These are phyloP conservation scores for Echium plantagineum DNA, from an alignment of 257 asterid genomes.

Conservation along the genomic window DNA sequence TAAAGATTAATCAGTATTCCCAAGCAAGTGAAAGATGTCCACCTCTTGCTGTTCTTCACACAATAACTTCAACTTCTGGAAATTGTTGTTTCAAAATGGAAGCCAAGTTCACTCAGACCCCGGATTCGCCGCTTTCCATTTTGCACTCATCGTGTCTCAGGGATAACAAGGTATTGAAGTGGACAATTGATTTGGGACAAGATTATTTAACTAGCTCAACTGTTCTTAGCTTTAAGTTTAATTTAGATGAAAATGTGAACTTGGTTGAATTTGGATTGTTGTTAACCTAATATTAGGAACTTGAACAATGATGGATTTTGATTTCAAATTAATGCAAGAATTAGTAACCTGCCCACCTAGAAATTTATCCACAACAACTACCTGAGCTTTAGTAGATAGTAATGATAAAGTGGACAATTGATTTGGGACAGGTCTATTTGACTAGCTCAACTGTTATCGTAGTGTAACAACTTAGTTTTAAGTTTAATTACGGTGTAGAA, in stretches of 20 bases:
- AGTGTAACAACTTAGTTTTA: background rate
- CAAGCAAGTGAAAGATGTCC: conserved; percentile 88
- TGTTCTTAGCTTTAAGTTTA: too few species aligned
- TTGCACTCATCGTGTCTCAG: conserved; percentile 92
- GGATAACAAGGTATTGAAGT: conserved; percentile 71
- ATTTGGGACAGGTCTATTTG: conserved; percentile 14
- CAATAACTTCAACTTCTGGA: conserved; percentile 20
- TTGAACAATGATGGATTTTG: too few species aligned
- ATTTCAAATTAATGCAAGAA: too few species aligned
- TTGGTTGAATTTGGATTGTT: too few species aligned
- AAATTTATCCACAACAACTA: too few species aligned
- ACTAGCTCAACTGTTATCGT: background rate
- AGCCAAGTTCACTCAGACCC: conserved; percentile 29
- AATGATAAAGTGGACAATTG: conserved; percentile 12
- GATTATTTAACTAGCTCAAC: too few species aligned
- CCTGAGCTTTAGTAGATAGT: too few species aligned
- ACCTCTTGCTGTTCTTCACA: conserved; percentile 83
- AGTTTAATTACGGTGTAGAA: background rate
- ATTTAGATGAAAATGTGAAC: too few species aligned
- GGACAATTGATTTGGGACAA: too few species aligned
- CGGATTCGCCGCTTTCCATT: conserved; percentile 59
- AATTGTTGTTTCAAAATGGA: conserved; percentile 79
- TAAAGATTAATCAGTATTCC: conserved; percentile 64
- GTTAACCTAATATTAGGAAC: too few species aligned
- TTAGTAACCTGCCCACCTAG: too few species aligned